Evolutionary conservation across 306 rosid genomes (phyloP), one percentile per base, ranked within the genome.

Genomic region (Clitoria ternatea): DNA sequence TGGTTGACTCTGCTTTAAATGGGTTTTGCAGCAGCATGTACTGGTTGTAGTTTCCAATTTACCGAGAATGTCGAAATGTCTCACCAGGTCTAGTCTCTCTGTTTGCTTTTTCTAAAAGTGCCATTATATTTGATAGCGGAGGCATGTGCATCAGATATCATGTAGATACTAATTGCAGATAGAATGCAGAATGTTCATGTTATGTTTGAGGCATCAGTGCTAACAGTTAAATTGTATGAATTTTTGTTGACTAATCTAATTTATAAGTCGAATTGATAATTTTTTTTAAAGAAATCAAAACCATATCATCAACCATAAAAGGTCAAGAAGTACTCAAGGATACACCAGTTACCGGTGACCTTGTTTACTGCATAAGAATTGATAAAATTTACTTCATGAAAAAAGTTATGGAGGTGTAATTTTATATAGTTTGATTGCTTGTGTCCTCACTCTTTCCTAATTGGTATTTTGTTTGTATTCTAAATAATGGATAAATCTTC

Each of bases 41-140:
- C 65, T 57, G 74, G 68, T n/a, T 61, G 40, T 9, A 77, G 53
- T 64, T 26, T 72, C 56, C 84, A 64, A 45, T 67, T 60, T 44
- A 37, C 60, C 6, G 76, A 78, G 59, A 75, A 24, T 60, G 57
- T 17, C 13, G 71, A 78, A 37, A 57, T 63, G 70, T 27, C 85
- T 54, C 76, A 54, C 70, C 87, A 87, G 98, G 96, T 89, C 35
- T 24, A 4, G 69, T 60, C 84, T 70, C 63, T 36, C 50, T 59
- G 32, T 62, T 45, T 61, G 11, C 35, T 40, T 37, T 61, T 79
- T 26, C 26, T 40, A 10, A 24, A 36, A 52, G 56, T 42, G 18
- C 50, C 57, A 63, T 70, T 66, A 42, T 61, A 43, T 71, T 47
- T 29, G 74, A 27, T 42, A 26, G 69, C 68, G 52, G 65, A 52